Evolutionary conservation across 2,329 filamentous ascomycete genomes (phyloP).

Genomic region (Colletotrichum sp.): DNA sequence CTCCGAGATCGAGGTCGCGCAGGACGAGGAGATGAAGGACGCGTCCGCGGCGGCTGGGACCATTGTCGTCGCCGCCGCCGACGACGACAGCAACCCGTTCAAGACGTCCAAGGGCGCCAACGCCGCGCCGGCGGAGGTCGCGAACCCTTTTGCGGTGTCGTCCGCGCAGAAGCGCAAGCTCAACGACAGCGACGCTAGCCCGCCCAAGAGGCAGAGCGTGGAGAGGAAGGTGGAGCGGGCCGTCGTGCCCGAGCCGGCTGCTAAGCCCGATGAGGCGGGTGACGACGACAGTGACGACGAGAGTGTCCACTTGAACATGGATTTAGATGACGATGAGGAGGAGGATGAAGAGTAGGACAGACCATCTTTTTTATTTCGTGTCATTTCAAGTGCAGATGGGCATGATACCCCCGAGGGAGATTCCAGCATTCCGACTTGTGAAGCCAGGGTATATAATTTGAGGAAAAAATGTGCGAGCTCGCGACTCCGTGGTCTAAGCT

Average conservation of each 20-base stretch:
- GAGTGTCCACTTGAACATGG: slow-evolving; percentile 65
- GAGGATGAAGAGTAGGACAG: slow-evolving; percentile 26
- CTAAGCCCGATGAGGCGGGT: slow-evolving; percentile 28
- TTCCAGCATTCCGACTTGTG: not conserved
- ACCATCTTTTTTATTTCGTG: not conserved
- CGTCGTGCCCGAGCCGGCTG: not conserved
- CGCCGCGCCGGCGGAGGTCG: slow-evolving; percentile 13
- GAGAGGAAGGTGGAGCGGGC: slow-evolving; percentile 6
- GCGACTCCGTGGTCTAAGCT: not conserved
- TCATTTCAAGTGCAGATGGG: not conserved
- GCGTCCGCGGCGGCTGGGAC: not conserved
- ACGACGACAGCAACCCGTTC: slow-evolving; percentile 36
- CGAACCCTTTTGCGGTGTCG: slow-evolving; percentile 11
- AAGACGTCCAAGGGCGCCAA: slow-evolving; percentile 27
- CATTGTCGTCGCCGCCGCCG: not conserved
- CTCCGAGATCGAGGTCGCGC: slow-evolving; percentile 37
- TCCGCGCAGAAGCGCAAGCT: slow-evolving; percentile 46
- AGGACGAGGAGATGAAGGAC: slow-evolving; percentile 35
- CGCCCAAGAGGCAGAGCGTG: slow-evolving; percentile 26
- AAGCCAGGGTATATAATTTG: not conserved
- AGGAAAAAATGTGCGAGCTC: not conserved
- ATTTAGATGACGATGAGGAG: slow-evolving; percentile 57
- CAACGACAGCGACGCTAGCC: slow-evolving; percentile 29
- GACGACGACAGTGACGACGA: slow-evolving; percentile 56
- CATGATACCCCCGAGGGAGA: slow-evolving; percentile 13